phyloP scores from a whole-genome alignment of 2,329 filamentous ascomycete species.

The Calonectria naviculata region DNA sequence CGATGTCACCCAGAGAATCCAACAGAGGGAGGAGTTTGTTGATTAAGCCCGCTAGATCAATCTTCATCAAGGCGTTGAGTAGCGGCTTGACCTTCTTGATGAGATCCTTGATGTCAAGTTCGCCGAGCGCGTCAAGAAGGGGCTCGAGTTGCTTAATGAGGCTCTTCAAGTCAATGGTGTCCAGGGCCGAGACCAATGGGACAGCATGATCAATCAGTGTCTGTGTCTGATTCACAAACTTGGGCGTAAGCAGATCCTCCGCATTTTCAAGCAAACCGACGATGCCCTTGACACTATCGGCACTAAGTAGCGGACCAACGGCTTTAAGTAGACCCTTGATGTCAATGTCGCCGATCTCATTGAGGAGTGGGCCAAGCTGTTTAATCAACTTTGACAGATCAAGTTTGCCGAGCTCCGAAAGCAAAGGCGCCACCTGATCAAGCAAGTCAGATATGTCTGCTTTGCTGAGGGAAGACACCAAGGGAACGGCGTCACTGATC shows the following conservation, averaged over 20 bases:
- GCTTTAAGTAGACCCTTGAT: slow-evolving; percentile 46
- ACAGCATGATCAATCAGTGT: slow-evolving; percentile 48
- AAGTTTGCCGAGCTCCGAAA: slow-evolving; percentile 44
- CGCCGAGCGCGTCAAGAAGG: slow-evolving; percentile 44
- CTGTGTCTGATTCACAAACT: slow-evolving; percentile 45
- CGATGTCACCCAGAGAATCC: slow-evolving; percentile 44
- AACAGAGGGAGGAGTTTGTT: slow-evolving; percentile 46
- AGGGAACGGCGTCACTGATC: slow-evolving; percentile 40
- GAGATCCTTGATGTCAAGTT: slow-evolving; percentile 48
- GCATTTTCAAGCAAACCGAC: slow-evolving; percentile 49
- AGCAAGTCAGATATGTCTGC: slow-evolving; percentile 41
- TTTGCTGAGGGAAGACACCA: slow-evolving; percentile 34
- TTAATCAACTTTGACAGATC: slow-evolving; percentile 43
- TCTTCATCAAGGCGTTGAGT: slow-evolving; percentile 42
- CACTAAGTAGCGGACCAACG: slow-evolving; percentile 47
- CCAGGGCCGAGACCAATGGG: slow-evolving; percentile 49
- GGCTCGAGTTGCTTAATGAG: slow-evolving; percentile 45
- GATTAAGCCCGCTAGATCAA: slow-evolving; percentile 44
- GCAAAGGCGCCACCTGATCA: slow-evolving; percentile 42
- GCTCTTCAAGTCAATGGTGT: slow-evolving; percentile 47
- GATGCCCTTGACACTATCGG: slow-evolving; percentile 46
- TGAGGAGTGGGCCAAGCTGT: slow-evolving; percentile 43
- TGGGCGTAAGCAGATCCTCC: slow-evolving; percentile 44
- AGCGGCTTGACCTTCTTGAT: slow-evolving; percentile 44
- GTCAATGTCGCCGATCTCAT: slow-evolving; percentile 44